Evolutionary conservation across 2,329 filamentous ascomycete genomes (phyloP).

Genomic region (Aspergillus pseudoterreus): DNA sequence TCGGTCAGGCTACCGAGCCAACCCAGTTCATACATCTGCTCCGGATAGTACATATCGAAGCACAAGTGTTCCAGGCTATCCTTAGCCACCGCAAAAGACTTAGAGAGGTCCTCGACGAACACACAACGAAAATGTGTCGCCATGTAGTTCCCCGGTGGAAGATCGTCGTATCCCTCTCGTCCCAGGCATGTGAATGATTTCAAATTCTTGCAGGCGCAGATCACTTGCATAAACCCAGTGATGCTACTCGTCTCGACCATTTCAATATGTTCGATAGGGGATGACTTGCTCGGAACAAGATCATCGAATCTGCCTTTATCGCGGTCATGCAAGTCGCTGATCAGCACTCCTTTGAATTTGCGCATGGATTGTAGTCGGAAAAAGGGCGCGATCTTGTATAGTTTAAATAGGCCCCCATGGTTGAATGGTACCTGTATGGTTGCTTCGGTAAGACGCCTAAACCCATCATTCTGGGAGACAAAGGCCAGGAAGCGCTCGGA

Average conservation of each 20-base stretch:
- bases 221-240: background rate
- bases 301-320: background rate
- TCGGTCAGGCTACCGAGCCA: background rate
- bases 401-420: background rate
- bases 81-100: background rate
- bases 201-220: background rate
- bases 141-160: background rate
- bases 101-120: background rate
- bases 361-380: background rate
- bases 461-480: background rate
- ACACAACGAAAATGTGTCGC: background rate
- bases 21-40: background rate
- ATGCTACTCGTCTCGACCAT: background rate
- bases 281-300: background rate
- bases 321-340: background rate
- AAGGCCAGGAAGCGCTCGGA: background rate
- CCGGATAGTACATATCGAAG: background rate
- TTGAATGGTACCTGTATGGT: background rate
- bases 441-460: background rate
- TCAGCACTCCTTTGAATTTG: background rate
- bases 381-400: background rate
- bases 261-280: background rate
- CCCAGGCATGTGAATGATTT: background rate
- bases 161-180: background rate
- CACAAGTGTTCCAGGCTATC: background rate